Evolutionary conservation across 2,329 filamentous ascomycete species (phyloP).

Genomic region (Magnaporthales sp.): DNA sequence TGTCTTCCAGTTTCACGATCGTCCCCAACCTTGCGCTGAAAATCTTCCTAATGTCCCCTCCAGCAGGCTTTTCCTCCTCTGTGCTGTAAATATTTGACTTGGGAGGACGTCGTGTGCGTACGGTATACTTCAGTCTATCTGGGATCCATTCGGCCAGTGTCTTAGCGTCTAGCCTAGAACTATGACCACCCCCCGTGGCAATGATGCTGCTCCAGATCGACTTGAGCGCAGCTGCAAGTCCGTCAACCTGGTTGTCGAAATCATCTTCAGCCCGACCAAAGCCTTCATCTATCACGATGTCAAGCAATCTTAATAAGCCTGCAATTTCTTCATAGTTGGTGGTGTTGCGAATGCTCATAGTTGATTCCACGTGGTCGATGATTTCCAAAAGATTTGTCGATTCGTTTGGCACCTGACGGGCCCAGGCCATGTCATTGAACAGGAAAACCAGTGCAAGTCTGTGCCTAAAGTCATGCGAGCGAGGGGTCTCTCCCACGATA

Average conservation of each 20-base stretch:
- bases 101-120: conserved; percentile 53
- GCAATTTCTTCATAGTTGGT: conserved; percentile 64
- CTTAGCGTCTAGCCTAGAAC: conserved; percentile 70
- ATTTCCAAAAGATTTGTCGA: conserved; percentile 33
- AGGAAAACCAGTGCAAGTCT: conserved; percentile 58
- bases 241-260: conserved; percentile 68
- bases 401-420: conserved; percentile 29
- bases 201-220: conserved; percentile 54
- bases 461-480: conserved; percentile 52
- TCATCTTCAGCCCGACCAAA: conserved; percentile 8
- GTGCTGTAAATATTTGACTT: conserved; percentile 38
- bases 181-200: conserved; percentile 63
- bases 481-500: conserved; percentile 43
- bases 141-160: conserved; percentile 65
- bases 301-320: conserved; percentile 59
- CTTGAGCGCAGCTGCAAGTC: conserved; percentile 51
- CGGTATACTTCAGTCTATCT: conserved; percentile 61
- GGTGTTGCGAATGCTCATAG: conserved; percentile 41
- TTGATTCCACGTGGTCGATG: conserved; percentile 33
- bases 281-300: conserved; percentile 65
- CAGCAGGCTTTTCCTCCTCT: neutral
- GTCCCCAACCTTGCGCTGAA: conserved; percentile 8
- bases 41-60: conserved; percentile 12
- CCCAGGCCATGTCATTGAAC: conserved; percentile 38
- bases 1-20: conserved; percentile 1